Percentiles rank a stretch among this genome's conserved stretches.
Conservation (phyloP, 2,329 filamentous ascomycete genomes). For the Verticillium nonalfalfae region DNA sequence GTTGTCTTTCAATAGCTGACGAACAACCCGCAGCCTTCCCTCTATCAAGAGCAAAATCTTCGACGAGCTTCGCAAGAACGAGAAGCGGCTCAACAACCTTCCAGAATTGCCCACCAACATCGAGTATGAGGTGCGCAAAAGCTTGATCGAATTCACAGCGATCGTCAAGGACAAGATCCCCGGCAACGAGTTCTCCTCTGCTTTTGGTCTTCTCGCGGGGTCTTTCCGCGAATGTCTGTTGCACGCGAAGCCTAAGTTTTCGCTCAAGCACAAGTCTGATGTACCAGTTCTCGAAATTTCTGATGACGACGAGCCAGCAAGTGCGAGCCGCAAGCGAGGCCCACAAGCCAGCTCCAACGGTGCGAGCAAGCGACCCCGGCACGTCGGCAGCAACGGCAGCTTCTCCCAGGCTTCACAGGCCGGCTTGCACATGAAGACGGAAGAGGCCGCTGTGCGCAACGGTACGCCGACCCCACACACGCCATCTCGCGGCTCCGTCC, state of each 20-base stretch:
- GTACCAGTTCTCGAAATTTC: conserved; percentile 29
- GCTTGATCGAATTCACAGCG: conserved; percentile 50
- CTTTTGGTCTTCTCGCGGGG: conserved; percentile 39
- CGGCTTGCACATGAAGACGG: conserved; percentile 26
- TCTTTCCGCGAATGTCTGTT: conserved; percentile 44
- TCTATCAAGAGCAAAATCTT: conserved; percentile 48
- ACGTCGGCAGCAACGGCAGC: conserved; percentile 4
- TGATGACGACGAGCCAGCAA: conserved; percentile 21
- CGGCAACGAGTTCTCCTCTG: conserved; percentile 36
- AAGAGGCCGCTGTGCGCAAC: conserved; percentile 16
- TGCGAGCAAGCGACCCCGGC: conserved; percentile 9
- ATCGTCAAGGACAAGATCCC: conserved; percentile 47
- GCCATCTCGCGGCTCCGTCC: conserved; percentile 4
- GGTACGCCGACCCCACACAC: conserved; percentile 7
- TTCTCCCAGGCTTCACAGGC: conserved; percentile 1
- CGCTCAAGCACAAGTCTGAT: conserved; percentile 30
- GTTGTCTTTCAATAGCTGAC: background rate
- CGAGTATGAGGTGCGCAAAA: conserved; percentile 55
- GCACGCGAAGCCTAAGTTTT: conserved; percentile 38
- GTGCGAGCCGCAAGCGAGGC: conserved; percentile 14
- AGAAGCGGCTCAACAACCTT: conserved; percentile 47
- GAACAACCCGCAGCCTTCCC: conserved; percentile 31
- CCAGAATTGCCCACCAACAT: conserved; percentile 66
- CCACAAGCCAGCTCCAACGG: background rate
- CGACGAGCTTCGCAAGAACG: conserved; percentile 41